Evolutionary conservation across 495 filamentous ascomycete genomes (phyloP).

Genomic region (Letharia columbiana): DNA sequence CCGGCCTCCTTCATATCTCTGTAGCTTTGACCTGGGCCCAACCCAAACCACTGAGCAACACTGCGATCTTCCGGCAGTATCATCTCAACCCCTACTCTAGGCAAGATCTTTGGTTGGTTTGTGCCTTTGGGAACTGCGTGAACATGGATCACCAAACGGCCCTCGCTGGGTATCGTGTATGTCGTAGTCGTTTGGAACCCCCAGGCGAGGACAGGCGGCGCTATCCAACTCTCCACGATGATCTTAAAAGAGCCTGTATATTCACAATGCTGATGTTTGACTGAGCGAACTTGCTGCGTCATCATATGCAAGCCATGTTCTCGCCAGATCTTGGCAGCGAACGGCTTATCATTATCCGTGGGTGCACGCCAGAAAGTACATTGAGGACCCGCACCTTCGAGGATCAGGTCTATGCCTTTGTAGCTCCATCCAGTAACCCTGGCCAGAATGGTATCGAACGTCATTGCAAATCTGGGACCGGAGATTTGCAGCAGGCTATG

Average conservation of each 20-base stretch:
- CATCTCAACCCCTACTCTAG: constrained; percentile 49
- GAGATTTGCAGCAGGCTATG: constrained; percentile 24
- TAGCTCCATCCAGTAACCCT: constrained; percentile 20
- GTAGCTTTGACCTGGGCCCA: constrained; percentile 56
- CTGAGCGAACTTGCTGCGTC: constrained; percentile 38
- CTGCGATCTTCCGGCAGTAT: constrained; percentile 34
- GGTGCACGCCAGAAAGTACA: constrained; percentile 41
- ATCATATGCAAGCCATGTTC: constrained; percentile 29
- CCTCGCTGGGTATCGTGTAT: constrained; percentile 40
- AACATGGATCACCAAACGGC: constrained; percentile 36
- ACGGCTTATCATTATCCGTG: constrained; percentile 57
- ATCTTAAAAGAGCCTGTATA: constrained; percentile 27
- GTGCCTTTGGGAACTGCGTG: constrained; percentile 35
- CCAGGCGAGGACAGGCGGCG: constrained; percentile 51
- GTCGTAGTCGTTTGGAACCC: constrained; percentile 40
- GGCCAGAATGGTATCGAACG: constrained; percentile 23
- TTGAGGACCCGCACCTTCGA: constrained; percentile 22
- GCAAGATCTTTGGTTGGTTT: constrained; percentile 44
- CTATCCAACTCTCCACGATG: constrained; percentile 40
- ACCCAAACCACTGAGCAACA: constrained; percentile 48
- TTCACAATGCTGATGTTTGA: constrained; percentile 31
- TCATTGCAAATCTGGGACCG: constrained; percentile 32
- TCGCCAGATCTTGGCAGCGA: constrained; percentile 35
- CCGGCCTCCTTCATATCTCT: constrained; percentile 52
- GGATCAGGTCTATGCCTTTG: constrained; percentile 20